phyloP scores from a whole-genome alignment of 306 rosid genomes.

The Gillenia trifoliata region DNA sequence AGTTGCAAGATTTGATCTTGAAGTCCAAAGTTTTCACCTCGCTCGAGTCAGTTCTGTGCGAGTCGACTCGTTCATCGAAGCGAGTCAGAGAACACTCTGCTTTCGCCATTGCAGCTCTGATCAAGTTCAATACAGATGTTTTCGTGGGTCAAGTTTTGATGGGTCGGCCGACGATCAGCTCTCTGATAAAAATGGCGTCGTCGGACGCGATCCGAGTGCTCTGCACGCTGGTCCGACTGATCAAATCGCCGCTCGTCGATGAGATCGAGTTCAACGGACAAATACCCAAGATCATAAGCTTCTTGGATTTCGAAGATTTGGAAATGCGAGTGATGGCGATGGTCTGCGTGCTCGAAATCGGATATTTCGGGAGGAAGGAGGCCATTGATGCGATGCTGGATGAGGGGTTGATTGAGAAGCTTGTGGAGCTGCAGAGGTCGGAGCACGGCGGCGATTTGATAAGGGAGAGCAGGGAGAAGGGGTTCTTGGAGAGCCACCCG shows the following conservation, averaged over 20 bases:
- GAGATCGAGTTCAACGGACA: slow-evolving; percentile 65
- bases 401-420: slow-evolving; percentile 59
- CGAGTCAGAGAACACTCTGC: slow-evolving; percentile 54
- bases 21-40: slow-evolving; percentile 44
- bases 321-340: slow-evolving; percentile 38
- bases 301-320: slow-evolving; percentile 32
- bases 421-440: slow-evolving; percentile 66
- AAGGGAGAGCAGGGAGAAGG: slow-evolving; percentile 12
- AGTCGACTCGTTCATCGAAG: slow-evolving; percentile 25
- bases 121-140: slow-evolving; percentile 79
- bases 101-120: slow-evolving; percentile 37
- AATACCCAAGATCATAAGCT: slow-evolving; percentile 44
- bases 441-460: slow-evolving; percentile 57
- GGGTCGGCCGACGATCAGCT: slow-evolving; percentile 44
- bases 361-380: slow-evolving; percentile 85
- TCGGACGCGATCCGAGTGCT: slow-evolving; percentile 43
- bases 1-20: slow-evolving; percentile 65
- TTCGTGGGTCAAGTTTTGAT: slow-evolving; percentile 76
- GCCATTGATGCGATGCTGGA: slow-evolving; percentile 75
- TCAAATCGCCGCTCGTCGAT: slow-evolving; percentile 82
- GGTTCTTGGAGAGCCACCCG: slow-evolving; percentile 43
- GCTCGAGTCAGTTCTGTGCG: slow-evolving; percentile 44
- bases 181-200: slow-evolving; percentile 47
- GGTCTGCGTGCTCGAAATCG: slow-evolving; percentile 72
- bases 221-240: slow-evolving; percentile 45